phyloP scores from a whole-genome alignment of 352 stramenopile species.

The Globisporangium heterothallicum region DNA sequence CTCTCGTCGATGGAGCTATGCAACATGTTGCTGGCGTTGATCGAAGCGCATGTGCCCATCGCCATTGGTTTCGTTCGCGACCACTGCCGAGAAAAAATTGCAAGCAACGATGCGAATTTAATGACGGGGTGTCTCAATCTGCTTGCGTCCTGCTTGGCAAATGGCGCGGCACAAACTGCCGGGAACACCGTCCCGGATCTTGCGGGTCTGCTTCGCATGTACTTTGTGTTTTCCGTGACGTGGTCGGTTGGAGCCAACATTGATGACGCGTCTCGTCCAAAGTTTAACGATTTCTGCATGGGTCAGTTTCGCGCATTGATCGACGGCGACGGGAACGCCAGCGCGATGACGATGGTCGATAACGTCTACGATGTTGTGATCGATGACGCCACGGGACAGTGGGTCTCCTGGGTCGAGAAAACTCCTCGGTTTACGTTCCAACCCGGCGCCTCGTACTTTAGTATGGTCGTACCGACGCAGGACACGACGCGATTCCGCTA shows the following conservation, averaged over 20 bases:
- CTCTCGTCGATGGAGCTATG: conserved; percentile 48
- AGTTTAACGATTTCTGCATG: conserved; percentile 88
- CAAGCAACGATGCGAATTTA: conserved; percentile 85
- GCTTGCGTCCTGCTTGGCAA: conserved; percentile 64
- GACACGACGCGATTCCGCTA: conserved; percentile 94
- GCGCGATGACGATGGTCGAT: conserved; percentile 29
- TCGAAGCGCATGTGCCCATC: conserved; percentile 77
- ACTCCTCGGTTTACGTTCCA: conserved; percentile 88
- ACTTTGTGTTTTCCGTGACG: conserved; percentile 84
- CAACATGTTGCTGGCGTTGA: conserved; percentile 61
- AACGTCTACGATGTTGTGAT: conserved; percentile 86
- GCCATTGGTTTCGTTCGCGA: conserved; percentile 87
- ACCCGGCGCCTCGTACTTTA: conserved; percentile 87
- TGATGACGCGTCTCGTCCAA: conserved; percentile 66
- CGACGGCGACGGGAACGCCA: conserved; percentile 30
- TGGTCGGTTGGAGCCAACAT: conserved; percentile 88
- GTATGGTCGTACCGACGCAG: conserved; percentile 92
- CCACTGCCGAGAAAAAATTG: conserved; percentile 86
- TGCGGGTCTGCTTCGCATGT: conserved; percentile 64
- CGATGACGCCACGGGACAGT: conserved; percentile 67
- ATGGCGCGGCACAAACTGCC: conserved; percentile 27
- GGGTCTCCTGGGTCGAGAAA: conserved; percentile 84
- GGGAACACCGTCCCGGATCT: conserved; percentile 51
- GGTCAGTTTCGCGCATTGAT: conserved; percentile 56
- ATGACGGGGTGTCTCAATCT: conserved; percentile 88